Evolutionary conservation across 1,284 basidiomycete genomes (phyloP), one percentile per base, ranked within the genome.

Genomic region (Hemileia vastatrix): DNA sequence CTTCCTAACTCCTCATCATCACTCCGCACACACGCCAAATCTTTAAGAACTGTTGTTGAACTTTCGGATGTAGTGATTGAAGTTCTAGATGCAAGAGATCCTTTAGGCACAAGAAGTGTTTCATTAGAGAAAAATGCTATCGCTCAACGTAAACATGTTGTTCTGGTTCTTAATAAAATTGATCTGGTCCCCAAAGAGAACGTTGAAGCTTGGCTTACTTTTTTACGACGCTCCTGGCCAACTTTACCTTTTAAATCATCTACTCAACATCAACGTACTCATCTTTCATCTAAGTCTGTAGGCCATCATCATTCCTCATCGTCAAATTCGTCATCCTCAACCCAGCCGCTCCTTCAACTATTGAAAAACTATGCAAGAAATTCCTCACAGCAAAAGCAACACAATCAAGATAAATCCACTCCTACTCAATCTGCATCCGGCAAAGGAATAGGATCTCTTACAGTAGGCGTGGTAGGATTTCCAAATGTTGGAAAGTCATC

Each of bases 401-500:
- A 15, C 53, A 6, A 64, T 65, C 61, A 66, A 65, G 57, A 56
- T 59, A 9, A 70, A 67, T n/a, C n/a, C n/a, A 51, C 54, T 69
- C 19, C 70, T 70, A 59, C 60, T 70, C 15, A 48, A 21, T 32
- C 23, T 15, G 9, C 27, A 15, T 48, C 48, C 48, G 48, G 61
- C 61, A 57, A 67, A 64, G 50, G 48, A 72, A 70, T 61, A 68
- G 71, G 33, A 54, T 68, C 67, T 62, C 81, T 93, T 51, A 94
- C 91, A 0, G 85, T 97, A 58, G 94, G 94, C 15, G 87, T 97
- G 21, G 90, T 97, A 32, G 94, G 94, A 1, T 94, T 93, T 73
- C 94, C 94, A 2, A 98, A 98, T 77, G 94, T 97, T 59, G 94
- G 94, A 8, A 98, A 98, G 79, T 92, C 88, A 64, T 90, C 86